phyloP scores from a whole-genome alignment of 768 basidiomycete genomes.

The Lentinula boryana region DNA sequence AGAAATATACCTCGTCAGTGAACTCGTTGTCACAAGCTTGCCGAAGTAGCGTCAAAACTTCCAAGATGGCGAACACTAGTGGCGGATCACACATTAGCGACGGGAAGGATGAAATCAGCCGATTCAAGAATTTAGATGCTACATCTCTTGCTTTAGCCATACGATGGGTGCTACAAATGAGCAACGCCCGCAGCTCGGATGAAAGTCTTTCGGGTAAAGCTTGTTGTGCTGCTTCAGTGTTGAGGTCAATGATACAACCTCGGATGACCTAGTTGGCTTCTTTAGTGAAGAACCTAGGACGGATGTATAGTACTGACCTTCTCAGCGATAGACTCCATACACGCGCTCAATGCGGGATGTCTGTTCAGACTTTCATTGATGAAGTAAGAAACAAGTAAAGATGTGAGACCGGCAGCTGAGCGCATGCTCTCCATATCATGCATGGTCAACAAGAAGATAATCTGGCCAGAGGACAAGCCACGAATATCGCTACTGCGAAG shows the following conservation, averaged over 20 bases:
- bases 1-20: conserved; percentile 66
- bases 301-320: conserved; percentile 42
- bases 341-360: conserved; percentile 56
- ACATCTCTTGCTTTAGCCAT: conserved; percentile 76
- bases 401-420: conserved; percentile 71
- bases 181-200: conserved; percentile 66
- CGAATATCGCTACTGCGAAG: conserved; percentile 64
- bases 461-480: conserved; percentile 72
- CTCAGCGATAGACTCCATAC: conserved; percentile 84
- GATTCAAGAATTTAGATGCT: conserved; percentile 77
- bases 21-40: conserved; percentile 88
- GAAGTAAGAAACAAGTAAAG: conserved; percentile 83
- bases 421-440: conserved; percentile 88
- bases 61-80: conserved; percentile 84
- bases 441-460: conserved; percentile 79
- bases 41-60: conserved; percentile 85
- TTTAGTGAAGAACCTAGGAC: background rate
- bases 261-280: conserved; percentile 59
- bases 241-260: conserved; percentile 67
- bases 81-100: conserved; percentile 89
- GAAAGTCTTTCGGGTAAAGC: conserved; percentile 64
- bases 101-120: conserved; percentile 86
- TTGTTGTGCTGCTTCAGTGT: conserved; percentile 72
- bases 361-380: conserved; percentile 80
- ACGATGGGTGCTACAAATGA: conserved; percentile 78